Base-by-base conservation (phyloP, 148 eudicot species). In the Camellia lanceoleosa region DNA sequence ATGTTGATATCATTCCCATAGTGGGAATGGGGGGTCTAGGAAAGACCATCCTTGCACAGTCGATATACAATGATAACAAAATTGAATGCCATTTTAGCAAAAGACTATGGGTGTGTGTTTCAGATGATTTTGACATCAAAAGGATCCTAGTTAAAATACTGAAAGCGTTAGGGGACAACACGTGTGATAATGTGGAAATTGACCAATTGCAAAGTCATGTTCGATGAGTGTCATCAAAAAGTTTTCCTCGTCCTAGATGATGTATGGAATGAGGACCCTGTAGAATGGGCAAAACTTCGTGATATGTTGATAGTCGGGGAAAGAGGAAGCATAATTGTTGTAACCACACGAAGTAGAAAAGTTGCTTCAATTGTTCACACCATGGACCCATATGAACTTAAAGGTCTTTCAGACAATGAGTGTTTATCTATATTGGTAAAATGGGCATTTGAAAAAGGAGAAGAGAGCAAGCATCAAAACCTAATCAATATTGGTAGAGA, bases 11-110 rank as follows among this genome's bases (percentile, higher is more conserved):
- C 3, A 23, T 83, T 30, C 83, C 86, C 9, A 64, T 86, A 2
- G 68, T 80, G 41, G 88, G 88, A 5, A 8, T 83, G 8, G 84
- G 86, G 14, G 88, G 88, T 14, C 55, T 85, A 18, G 87, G 85
- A 11, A 82, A 85, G 23, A 82, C 81, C 2, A 61, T 75, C 5
- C 73, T 86, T 0, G 83, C 84, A 2, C 79, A 80, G 23, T 16
- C 74, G 7, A 55, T 86, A 5, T 73, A 18, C 30, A 56, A 63
- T 42, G 86, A 80, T 62, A 67, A 41, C 18, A 38, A 41, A 41
- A n/a, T 76, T 0, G 11, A 8, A 6, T 10, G 5, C 13, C 20
- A 68, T 42, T 85, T 85, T 42, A 71, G 68, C 56, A 0, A 73
- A 3, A 80, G 63, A 13, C 4, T 77, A 5, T 85, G 88, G 88